Evolutionary conservation across 495 filamentous ascomycete species (phyloP), one percentile per base, ranked within the genome.

Genomic region (Eremomyces bilateralis): DNA sequence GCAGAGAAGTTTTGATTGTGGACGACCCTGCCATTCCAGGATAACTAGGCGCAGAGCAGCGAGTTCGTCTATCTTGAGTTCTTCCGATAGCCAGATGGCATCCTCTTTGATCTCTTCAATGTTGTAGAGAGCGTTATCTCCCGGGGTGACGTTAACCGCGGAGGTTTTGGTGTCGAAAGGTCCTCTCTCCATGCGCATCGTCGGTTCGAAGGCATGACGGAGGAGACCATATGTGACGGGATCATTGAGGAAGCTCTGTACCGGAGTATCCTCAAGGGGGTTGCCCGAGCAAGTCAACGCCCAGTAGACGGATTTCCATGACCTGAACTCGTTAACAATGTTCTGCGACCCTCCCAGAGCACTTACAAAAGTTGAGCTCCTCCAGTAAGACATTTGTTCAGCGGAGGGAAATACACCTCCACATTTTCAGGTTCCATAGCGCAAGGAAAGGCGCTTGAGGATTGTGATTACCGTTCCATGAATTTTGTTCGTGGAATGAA

Each of bases 161-260:
- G 85, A 76, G 1, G 82, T 94, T 53, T 73, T 84, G 27, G 74
- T 81, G n/a, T n/a, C n/a, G n/a, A n/a, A n/a, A n/a, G n/a, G n/a
- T n/a, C n/a, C n/a, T n/a, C n/a, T n/a, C n/a, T n/a, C n/a, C n/a
- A n/a, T n/a, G n/a, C n/a, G n/a, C n/a, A n/a, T n/a, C n/a, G n/a
- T n/a, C n/a, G n/a, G n/a, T n/a, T n/a, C n/a, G n/a, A n/a, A n/a
- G n/a, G n/a, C n/a, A n/a, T n/a, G n/a, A n/a, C n/a, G n/a, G n/a
- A n/a, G n/a, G n/a, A n/a, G n/a, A n/a, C n/a, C n/a, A n/a, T n/a
- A n/a, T n/a, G n/a, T n/a, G n/a, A n/a, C n/a, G n/a, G n/a, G n/a
- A n/a, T n/a, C n/a, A n/a, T n/a, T n/a, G n/a, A n/a, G n/a, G n/a
- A n/a, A n/a, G n/a, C n/a, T n/a, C n/a, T n/a, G n/a, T n/a, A n/a